These are phyloP conservation scores for Coemansia sp. DNA, from an alignment of 192 early-diverging fungal genomes.

Conservation along the genomic window DNA sequence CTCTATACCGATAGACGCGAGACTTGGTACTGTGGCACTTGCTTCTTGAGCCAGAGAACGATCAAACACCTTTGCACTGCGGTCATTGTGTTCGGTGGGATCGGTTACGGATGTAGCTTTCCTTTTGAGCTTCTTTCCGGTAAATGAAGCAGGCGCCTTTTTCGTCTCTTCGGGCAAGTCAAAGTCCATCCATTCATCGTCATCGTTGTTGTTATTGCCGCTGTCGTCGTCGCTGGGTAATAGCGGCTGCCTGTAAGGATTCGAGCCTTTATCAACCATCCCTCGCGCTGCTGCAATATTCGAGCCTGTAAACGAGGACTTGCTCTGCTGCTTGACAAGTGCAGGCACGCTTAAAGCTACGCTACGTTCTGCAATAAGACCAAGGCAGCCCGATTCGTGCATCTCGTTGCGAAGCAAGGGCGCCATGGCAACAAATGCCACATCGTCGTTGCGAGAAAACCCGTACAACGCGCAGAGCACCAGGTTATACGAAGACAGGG, in stretches of 20 bases:
- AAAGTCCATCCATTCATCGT: slow-evolving; percentile 52
- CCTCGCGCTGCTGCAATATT: not conserved
- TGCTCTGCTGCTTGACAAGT: slow-evolving; percentile 13
- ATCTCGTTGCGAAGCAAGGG: slow-evolving; percentile 42
- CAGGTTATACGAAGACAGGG: slow-evolving; percentile 40
- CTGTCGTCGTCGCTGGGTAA: not conserved
- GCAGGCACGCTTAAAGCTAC: slow-evolving; percentile 24
- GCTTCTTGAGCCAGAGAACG: slow-evolving; percentile 13
- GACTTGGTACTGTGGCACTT: slow-evolving; percentile 9
- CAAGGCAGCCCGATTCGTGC: slow-evolving; percentile 49
- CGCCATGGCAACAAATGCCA: slow-evolving; percentile 47
- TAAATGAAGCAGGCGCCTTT: not conserved
- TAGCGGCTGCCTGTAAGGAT: not conserved
- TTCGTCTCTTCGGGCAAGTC: slow-evolving; percentile 39
- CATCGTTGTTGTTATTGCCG: slow-evolving; percentile 1
- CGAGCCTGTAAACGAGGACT: not conserved
- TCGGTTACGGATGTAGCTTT: not conserved
- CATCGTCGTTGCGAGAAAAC: slow-evolving; percentile 47
- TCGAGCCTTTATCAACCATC: not conserved
- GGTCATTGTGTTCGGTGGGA: not conserved
- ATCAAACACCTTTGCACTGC: not conserved
- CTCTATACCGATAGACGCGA: slow-evolving; percentile 34
- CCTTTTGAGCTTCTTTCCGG: not conserved
- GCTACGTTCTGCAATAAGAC: slow-evolving; percentile 25
- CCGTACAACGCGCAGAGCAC: slow-evolving; percentile 39